These are phyloP conservation scores for Beta vulgaris DNA, from an alignment of 148 eudicot species.

Conservation along the genomic window DNA sequence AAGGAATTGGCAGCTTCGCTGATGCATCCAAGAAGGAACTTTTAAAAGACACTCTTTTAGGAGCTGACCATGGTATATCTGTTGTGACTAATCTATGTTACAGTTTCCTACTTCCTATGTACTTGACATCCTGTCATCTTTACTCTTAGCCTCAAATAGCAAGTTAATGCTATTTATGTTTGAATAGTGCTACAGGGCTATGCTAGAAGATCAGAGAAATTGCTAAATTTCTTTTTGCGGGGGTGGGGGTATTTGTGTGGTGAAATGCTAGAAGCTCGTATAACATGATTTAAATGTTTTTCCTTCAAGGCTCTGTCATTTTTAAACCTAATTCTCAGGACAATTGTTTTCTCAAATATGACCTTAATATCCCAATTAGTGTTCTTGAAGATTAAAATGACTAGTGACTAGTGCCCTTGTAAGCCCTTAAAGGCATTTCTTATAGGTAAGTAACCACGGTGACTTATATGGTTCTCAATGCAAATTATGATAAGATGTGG, in stretches of 20 bases:
- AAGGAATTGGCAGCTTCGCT: conserved; percentile 39
- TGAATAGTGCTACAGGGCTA: not conserved
- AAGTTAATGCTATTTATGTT: no score
- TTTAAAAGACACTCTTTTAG: conserved; percentile 21
- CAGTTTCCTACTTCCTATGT: not conserved
- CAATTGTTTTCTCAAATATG: not conserved
- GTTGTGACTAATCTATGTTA: not conserved
- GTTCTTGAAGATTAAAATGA: no score
- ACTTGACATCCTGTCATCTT: not conserved
- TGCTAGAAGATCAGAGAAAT: no score
- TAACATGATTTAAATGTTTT: not conserved
- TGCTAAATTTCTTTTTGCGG: not conserved
- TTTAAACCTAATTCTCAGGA: not conserved
- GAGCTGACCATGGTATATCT: conserved; percentile 29
- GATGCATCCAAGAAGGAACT: conserved; percentile 29
- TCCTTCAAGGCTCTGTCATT: not conserved
- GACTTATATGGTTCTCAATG: not conserved
- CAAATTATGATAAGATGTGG: not conserved
- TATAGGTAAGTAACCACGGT: not conserved
- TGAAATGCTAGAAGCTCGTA: no score
- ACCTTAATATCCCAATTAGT: not conserved
- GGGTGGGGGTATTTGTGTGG: no score
- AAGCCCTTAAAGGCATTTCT: not conserved
- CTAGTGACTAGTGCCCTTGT: no score
- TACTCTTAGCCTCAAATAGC: not conserved